Evolutionary conservation across 805 yeast genomes (phyloP).

Genomic region (Saccharomycopsis selenospora): DNA sequence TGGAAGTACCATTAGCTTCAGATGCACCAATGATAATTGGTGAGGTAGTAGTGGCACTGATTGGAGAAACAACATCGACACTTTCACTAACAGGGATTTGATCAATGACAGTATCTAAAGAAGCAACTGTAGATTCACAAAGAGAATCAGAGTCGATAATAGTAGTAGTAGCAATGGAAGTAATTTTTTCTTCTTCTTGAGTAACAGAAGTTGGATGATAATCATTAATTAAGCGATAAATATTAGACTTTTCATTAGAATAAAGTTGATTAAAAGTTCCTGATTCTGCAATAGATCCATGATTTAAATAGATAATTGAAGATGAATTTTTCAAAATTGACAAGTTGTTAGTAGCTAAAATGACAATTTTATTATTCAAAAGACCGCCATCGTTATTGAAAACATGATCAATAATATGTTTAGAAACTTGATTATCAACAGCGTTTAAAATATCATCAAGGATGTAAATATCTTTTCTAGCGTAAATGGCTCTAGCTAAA

Average conservation of each 20-base stretch:
- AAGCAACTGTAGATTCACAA: no score
- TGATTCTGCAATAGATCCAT: not conserved
- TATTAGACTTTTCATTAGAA: not conserved
- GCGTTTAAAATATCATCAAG: conserved; percentile 64
- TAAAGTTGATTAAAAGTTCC: not conserved
- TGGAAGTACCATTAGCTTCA: no score
- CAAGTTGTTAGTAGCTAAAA: conserved; percentile 54
- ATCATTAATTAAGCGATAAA: not conserved
- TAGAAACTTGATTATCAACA: conserved; percentile 64
- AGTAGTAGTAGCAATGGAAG: no score
- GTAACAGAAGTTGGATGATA: no score
- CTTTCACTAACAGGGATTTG: not conserved
- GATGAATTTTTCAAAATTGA: conserved; percentile 47
- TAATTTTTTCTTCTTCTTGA: no score
- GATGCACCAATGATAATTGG: no score
- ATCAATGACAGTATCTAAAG: no score
- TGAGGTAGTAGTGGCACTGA: no score
- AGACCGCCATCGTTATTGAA: conserved; percentile 38
- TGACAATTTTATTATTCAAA: conserved; percentile 43
- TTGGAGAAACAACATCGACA: not conserved
- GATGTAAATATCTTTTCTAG: conserved; percentile 49
- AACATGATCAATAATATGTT: conserved; percentile 44
- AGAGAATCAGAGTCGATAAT: no score
- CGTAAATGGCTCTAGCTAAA: conserved; percentile 62
- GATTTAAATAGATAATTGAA: not conserved